Percentiles rank a stretch among this genome's conserved stretches.
These are phyloP conservation scores for Oidiodendron maius DNA, from an alignment of 495 filamentous ascomycete species.

Conservation along the genomic window DNA sequence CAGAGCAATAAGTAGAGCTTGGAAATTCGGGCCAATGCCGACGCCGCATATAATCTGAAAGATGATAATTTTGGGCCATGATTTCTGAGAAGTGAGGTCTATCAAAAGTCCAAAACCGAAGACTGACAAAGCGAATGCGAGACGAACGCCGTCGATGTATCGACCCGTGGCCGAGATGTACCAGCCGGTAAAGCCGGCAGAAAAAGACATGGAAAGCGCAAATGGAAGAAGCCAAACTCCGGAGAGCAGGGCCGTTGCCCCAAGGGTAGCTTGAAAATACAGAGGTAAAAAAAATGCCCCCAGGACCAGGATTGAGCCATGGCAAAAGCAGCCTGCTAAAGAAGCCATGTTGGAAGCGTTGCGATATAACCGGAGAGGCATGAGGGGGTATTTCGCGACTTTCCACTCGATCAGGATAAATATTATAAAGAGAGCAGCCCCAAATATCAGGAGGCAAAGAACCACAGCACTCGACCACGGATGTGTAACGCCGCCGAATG, in stretches of 20 bases:
- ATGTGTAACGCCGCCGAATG: background rate
- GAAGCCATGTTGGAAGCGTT: background rate
- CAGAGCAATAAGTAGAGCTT: background rate
- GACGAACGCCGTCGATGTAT: background rate
- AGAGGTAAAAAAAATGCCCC: background rate
- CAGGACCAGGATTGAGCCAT: background rate
- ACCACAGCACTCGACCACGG: background rate
- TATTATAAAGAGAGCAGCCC: background rate
- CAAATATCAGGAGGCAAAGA: background rate
- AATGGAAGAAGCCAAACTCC: background rate
- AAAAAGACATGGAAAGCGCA: background rate
- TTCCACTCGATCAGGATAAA: background rate
- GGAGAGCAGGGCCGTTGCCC: background rate
- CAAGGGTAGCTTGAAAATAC: background rate
- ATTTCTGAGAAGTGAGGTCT: background rate
- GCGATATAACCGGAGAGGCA: background rate
- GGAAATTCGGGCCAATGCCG: background rate
- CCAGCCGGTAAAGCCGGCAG: background rate
- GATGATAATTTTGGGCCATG: background rate
- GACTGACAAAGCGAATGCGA: background rate
- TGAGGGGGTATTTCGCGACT: background rate
- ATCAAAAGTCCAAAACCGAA: background rate
- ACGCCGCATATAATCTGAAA: background rate
- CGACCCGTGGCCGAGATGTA: background rate
- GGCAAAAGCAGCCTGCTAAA: background rate